These are phyloP conservation scores for Capsella rubella DNA, from an alignment of 441 rosid species.

Conservation along the genomic window DNA sequence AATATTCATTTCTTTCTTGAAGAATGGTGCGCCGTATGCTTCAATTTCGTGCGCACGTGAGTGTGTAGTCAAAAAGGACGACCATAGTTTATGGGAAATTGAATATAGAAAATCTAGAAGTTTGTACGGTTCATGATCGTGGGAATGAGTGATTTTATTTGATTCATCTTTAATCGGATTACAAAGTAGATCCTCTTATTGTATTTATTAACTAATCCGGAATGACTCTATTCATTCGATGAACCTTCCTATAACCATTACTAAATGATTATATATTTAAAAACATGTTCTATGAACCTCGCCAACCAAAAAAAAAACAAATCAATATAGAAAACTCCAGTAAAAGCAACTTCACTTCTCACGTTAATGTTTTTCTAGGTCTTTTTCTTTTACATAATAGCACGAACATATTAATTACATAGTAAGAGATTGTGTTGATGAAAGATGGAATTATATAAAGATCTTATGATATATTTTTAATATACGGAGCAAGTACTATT, in stretches of 20 bases:
- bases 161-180: constrained; percentile 4
- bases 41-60: constrained; percentile 44
- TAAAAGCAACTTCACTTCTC: background rate
- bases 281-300: constrained; percentile 5
- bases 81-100: constrained; percentile 28
- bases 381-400: background rate
- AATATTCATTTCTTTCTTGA: constrained; percentile 10
- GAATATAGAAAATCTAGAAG: constrained; percentile 16
- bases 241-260: constrained; percentile 1
- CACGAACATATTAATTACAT: background rate
- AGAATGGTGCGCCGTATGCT: constrained; percentile 39
- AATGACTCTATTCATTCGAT: constrained; percentile 23
- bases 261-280: too few relatives aligned
- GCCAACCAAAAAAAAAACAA: background rate
- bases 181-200: constrained; percentile 38
- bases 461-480: background rate
- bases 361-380: background rate
- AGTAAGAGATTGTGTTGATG: background rate
- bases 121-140: constrained; percentile 41
- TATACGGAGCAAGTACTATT: background rate
- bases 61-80: constrained; percentile 41
- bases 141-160: constrained; percentile 23
- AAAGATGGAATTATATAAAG: background rate
- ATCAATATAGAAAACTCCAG: background rate
- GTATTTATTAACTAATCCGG: background rate